Evolutionary conservation across 225 moss, liverwort and hornwort genomes (phyloP).

Genomic region (Marchantia paleacea): DNA sequence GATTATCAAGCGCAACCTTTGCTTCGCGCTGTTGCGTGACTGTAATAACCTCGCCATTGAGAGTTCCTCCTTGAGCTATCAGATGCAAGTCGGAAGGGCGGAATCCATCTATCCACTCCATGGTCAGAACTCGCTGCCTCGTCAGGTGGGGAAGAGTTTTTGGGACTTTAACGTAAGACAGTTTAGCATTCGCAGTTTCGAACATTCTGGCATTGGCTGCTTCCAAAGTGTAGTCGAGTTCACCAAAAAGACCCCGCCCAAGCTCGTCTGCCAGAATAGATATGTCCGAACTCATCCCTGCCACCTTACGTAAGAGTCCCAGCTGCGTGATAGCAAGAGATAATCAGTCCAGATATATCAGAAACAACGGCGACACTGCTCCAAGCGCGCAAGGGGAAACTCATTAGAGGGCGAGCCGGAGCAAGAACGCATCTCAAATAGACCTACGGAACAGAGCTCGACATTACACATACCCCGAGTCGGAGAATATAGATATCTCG

Average conservation of each 20-base stretch:
- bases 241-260: slow-evolving; percentile 88
- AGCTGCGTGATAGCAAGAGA: slow-evolving; percentile 51
- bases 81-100: slow-evolving; percentile 77
- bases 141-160: slow-evolving; percentile 62
- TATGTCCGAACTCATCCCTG: slow-evolving; percentile 76
- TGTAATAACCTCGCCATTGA: slow-evolving; percentile 49
- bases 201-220: slow-evolving; percentile 76
- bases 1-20: slow-evolving; percentile 60
- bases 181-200: slow-evolving; percentile 53
- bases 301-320: slow-evolving; percentile 62
- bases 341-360: neutral
- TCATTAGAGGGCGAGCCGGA: neutral
- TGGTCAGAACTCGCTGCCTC: slow-evolving; percentile 64
- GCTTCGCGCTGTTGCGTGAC: slow-evolving; percentile 61
- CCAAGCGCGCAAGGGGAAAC: neutral
- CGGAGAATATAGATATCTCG: slow-evolving; percentile 90
- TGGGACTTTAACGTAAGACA: slow-evolving; percentile 75
- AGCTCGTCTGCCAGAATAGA: slow-evolving; percentile 86
- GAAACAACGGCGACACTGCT: neutral
- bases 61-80: slow-evolving; percentile 54
- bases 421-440: neutral
- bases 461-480: slow-evolving; percentile 57
- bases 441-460: neutral
- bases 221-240: slow-evolving; percentile 81
- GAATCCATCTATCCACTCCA: slow-evolving; percentile 94